Percentiles rank a stretch among this genome's conserved stretches.
Evolutionary conservation across 768 basidiomycete species (phyloP).

Genomic region (Vararia minispora): DNA sequence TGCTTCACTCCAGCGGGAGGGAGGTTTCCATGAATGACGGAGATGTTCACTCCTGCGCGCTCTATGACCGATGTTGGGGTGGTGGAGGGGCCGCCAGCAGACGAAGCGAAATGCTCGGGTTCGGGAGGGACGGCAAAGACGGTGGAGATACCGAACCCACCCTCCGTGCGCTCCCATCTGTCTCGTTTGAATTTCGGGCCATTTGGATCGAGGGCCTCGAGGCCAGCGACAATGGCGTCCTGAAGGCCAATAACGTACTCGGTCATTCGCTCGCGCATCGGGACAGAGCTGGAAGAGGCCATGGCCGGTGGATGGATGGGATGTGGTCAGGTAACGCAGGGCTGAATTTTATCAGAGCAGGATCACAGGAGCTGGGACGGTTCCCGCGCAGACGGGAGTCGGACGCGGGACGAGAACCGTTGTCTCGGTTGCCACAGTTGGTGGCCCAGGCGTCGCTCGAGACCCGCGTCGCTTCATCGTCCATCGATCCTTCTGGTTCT

Average conservation of each 20-base stretch:
- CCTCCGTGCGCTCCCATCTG: conserved; percentile 59
- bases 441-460: no score
- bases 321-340: no score
- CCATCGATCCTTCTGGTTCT: no score
- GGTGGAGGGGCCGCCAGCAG: conserved; percentile 10
- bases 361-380: no score
- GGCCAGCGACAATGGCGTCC: conserved; percentile 58
- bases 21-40: conserved; percentile 78
- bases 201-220: conserved; percentile 71
- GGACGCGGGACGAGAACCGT: no score
- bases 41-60: conserved; percentile 94
- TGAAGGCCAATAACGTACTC: conserved; percentile 70
- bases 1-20: conserved; percentile 85
- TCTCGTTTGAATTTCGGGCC: conserved; percentile 72
- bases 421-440: no score
- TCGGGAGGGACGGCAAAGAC: conserved; percentile 47
- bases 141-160: conserved; percentile 75
- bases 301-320: no score
- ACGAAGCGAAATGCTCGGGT: conserved; percentile 22
- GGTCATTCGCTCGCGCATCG: conserved; percentile 78
- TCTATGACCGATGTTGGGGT: conserved; percentile 47
- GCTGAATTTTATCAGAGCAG: no score
- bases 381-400: no score
- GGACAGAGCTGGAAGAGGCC: no score
- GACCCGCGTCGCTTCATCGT: no score